Evolutionary conservation across 352 stramenopile genomes (phyloP).

Genomic region (Pythium monospermum): DNA sequence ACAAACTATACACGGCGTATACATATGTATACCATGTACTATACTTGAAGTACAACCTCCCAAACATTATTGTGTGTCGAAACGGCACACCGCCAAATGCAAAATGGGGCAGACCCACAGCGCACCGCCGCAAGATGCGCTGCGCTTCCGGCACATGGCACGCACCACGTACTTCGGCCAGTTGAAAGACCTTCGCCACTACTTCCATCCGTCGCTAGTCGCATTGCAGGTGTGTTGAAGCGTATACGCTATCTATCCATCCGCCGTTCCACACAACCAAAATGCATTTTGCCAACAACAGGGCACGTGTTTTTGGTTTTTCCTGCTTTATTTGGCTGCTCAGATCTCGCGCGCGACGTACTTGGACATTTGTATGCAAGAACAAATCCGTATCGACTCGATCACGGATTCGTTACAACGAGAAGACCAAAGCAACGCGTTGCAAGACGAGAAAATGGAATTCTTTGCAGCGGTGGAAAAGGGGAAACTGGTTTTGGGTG

Average conservation of each 20-base stretch:
- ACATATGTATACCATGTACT: background rate
- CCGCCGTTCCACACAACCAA: too few species aligned
- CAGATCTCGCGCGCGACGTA: slow-evolving; percentile 75
- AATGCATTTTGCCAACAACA: too few species aligned
- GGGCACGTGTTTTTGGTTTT: too few species aligned
- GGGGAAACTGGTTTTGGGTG: slow-evolving; percentile 51
- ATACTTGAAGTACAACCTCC: too few species aligned
- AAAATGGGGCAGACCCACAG: slow-evolving; percentile 58
- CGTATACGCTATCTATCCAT: too few species aligned
- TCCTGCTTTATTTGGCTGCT: too few species aligned
- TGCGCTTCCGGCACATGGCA: slow-evolving; percentile 44
- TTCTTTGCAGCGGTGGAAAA: slow-evolving; percentile 62
- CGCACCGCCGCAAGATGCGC: slow-evolving; percentile 40
- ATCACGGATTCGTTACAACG: slow-evolving; percentile 58
- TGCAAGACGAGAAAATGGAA: slow-evolving; percentile 75
- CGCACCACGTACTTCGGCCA: slow-evolving; percentile 47
- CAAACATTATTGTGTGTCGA: background rate
- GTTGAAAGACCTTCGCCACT: slow-evolving; percentile 29
- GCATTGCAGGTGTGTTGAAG: slow-evolving; percentile 51
- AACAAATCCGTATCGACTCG: slow-evolving; percentile 45
- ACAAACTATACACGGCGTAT: background rate
- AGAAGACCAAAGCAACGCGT: slow-evolving; percentile 33
- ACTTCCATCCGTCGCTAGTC: slow-evolving; percentile 41
- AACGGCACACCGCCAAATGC: background rate
- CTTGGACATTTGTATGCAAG: slow-evolving; percentile 65